These are phyloP conservation scores for Paramecium pentaurelia DNA, from an alignment of 73 alveolate genomes.

Conservation along the genomic window DNA sequence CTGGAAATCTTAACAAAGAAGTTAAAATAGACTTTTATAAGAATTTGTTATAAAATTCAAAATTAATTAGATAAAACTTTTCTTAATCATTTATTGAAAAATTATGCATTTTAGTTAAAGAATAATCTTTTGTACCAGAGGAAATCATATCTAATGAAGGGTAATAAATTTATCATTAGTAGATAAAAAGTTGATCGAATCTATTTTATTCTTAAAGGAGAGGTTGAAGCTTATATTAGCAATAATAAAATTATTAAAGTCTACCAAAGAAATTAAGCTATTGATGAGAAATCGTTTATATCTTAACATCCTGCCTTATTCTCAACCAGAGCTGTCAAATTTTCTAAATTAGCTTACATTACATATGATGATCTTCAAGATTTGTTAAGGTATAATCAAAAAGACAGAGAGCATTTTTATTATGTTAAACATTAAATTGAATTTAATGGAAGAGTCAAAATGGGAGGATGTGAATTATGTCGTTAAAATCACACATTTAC, in stretches of 20 bases:
- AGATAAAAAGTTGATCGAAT: conserved; percentile 13
- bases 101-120: conserved; percentile 35
- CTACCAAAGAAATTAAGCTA: background rate
- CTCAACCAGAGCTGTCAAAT: background rate
- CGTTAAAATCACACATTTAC: conserved; percentile 9
- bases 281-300: background rate
- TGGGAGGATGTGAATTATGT: conserved; percentile 37
- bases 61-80: conserved; percentile 9
- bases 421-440: background rate
- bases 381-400: background rate
- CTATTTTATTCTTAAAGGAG: conserved; percentile 55
- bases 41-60: background rate
- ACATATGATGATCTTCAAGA: background rate
- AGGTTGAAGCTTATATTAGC: conserved; percentile 26
- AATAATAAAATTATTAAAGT: background rate
- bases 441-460: conserved; percentile 20
- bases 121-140: conserved; percentile 52
- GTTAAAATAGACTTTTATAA: conserved; percentile 53
- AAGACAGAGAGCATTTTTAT: conserved; percentile 23
- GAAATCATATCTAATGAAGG: conserved; percentile 26
- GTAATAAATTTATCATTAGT: background rate
- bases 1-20: conserved; percentile 5
- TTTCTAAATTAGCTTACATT: conserved; percentile 6
- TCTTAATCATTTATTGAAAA: conserved; percentile 9
- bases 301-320: conserved; percentile 3